Evolutionary conservation across 805 yeast genomes (phyloP).

Genomic region (Helenozyma rhizophorensis): DNA sequence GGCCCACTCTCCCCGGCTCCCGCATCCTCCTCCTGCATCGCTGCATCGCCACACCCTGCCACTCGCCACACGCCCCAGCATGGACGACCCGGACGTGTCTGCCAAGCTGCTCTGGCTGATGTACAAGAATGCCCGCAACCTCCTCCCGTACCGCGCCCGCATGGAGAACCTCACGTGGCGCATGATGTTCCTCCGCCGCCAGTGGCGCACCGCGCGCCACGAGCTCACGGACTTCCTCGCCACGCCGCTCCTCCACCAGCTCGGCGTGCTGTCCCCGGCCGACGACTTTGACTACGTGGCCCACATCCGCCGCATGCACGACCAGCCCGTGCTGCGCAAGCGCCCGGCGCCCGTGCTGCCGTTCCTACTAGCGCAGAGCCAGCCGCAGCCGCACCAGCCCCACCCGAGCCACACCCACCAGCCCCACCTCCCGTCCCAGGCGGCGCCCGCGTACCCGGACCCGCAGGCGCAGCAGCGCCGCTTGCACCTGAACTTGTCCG

Average conservation of each 20-base stretch:
- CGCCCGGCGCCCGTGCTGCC: constrained; percentile 19
- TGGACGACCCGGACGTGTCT: constrained; percentile 13
- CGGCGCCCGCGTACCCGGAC: constrained; percentile 3
- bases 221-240: constrained; percentile 8
- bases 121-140: constrained; percentile 71
- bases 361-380: constrained; percentile 4
- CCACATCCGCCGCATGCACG: constrained; percentile 52
- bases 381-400: constrained; percentile 2
- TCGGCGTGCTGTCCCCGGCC: constrained; percentile 21
- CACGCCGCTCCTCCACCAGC: constrained; percentile 5
- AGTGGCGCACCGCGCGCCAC: constrained; percentile 3
- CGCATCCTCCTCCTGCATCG: not conserved
- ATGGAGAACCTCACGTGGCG: constrained; percentile 89
- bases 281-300: constrained; percentile 64
- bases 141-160: constrained; percentile 68
- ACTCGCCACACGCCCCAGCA: not conserved
- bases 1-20: not conserved
- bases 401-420: constrained; percentile 2
- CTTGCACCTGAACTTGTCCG: constrained; percentile 15
- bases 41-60: not conserved
- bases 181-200: constrained; percentile 56
- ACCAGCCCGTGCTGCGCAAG: constrained; percentile 14
- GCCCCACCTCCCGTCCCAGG: constrained; percentile 2
- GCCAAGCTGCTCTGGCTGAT: constrained; percentile 61
- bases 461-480: not conserved